Conservation (phyloP, 116 monocot species). For the Cymodocea nodosa region DNA sequence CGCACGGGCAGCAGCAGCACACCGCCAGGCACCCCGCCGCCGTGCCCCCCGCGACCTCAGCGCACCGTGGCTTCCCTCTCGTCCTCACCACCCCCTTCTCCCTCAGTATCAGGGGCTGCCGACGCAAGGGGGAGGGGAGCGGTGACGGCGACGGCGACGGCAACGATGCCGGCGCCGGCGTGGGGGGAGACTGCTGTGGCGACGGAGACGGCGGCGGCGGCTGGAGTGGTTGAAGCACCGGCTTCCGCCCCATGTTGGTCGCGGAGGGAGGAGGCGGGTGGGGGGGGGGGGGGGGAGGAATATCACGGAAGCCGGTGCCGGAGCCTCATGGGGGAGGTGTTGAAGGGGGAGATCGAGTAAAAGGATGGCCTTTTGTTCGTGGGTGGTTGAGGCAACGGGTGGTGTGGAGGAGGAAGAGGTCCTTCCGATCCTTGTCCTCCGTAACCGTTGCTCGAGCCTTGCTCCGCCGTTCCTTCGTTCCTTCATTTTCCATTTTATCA, state of each 20-base stretch:
- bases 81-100: not conserved
- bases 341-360: no score
- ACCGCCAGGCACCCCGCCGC: constrained; percentile 33
- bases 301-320: no score
- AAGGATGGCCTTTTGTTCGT: no score
- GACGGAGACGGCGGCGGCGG: constrained; percentile 4
- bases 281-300: not conserved
- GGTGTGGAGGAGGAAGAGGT: no score
- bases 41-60: constrained; percentile 27
- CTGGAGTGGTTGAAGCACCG: not conserved
- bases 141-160: constrained; percentile 2
- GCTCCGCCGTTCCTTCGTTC: no score
- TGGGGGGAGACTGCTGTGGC: not conserved
- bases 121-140: not conserved
- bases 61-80: constrained; percentile 3
- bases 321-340: no score
- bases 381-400: no score
- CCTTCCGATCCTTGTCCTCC: no score
- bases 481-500: no score
- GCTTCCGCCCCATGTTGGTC: not conserved
- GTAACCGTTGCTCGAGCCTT: no score
- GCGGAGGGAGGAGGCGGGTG: not conserved
- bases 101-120: constrained; percentile 11
- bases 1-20: constrained; percentile 44
- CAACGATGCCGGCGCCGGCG: constrained; percentile 1